These are phyloP conservation scores for Termitomyces sp. DNA, from an alignment of 1,284 basidiomycete species.

Conservation along the genomic window DNA sequence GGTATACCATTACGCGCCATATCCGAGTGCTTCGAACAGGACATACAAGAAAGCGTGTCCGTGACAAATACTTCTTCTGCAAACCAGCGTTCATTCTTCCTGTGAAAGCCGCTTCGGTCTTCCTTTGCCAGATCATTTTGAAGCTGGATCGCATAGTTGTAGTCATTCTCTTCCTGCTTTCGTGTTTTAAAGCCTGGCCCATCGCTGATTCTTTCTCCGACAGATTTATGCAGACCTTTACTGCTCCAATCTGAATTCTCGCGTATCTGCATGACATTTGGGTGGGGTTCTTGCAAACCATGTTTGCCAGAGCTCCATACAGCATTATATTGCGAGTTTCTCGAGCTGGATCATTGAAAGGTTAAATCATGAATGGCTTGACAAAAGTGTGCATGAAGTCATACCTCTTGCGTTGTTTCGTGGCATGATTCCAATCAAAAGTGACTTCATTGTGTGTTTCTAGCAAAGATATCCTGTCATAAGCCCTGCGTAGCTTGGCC, in stretches of 20 bases:
- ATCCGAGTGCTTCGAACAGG: conserved; percentile 51
- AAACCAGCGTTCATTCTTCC: conserved; percentile 38
- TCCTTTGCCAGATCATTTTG: neutral
- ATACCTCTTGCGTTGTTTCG: conserved; percentile 5
- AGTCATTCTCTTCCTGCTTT: conserved; percentile 1
- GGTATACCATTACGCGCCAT: conserved; percentile 39
- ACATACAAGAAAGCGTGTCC: conserved; percentile 44
- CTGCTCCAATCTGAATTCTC: neutral
- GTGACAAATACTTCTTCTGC: conserved; percentile 24
- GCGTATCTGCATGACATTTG: neutral
- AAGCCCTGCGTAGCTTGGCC: conserved; percentile 26
- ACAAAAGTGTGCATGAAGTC: neutral
- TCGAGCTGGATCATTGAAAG: neutral
- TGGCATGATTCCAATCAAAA: neutral
- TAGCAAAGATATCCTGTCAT: neutral
- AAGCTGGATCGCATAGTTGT: conserved; percentile 2
- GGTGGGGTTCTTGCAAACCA: neutral
- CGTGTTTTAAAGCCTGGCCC: neutral
- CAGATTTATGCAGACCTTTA: neutral
- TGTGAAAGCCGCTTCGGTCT: conserved; percentile 30
- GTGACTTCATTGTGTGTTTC: neutral
- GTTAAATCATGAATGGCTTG: neutral
- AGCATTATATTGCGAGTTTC: neutral
- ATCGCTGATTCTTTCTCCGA: neutral
- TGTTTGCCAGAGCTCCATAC: neutral